phyloP scores from a whole-genome alignment of 495 filamentous ascomycete genomes.

The Daldinia grandis region DNA sequence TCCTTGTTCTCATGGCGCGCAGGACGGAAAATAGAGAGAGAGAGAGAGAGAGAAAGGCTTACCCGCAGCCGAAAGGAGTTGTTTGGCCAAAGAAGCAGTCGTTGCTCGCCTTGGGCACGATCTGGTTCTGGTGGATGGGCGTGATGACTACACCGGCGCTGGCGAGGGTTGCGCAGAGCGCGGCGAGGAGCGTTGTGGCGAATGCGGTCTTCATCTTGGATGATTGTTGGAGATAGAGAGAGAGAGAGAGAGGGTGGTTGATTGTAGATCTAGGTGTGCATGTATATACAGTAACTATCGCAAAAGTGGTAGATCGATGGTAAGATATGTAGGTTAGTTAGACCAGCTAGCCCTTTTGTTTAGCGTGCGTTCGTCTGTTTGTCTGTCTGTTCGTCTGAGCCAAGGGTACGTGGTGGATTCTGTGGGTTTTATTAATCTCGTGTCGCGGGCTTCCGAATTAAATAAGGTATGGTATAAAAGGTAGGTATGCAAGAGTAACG shows the following conservation, averaged over 20 bases:
- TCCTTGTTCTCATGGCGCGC: not conserved
- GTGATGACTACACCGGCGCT: conserved; percentile 58
- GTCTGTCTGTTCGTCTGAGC: not conserved
- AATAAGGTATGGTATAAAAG: not conserved
- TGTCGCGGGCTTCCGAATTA: conserved; percentile 5
- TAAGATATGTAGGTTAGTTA: too few relatives aligned
- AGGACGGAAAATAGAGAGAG: too few relatives aligned
- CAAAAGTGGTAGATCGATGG: not conserved
- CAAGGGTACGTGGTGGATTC: not conserved
- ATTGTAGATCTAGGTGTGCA: not conserved
- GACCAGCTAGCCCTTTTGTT: not conserved
- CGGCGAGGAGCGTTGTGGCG: conserved; percentile 45
- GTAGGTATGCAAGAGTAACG: not conserved
- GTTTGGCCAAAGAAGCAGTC: conserved; percentile 61
- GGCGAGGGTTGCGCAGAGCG: conserved; percentile 54
- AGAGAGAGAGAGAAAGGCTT: conserved; percentile 27
- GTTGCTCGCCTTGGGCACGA: conserved; percentile 49
- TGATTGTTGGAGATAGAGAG: not conserved
- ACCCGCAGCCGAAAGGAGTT: conserved; percentile 60
- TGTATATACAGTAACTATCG: not conserved
- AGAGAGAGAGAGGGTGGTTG: too few relatives aligned
- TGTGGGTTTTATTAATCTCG: conserved; percentile 1
- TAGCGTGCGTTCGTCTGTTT: not conserved
- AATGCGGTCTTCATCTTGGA: conserved; percentile 51
- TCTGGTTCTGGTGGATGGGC: conserved; percentile 54